These are phyloP conservation scores for Bryoglossum gracile DNA, from an alignment of 495 filamentous ascomycete genomes.

Conservation along the genomic window DNA sequence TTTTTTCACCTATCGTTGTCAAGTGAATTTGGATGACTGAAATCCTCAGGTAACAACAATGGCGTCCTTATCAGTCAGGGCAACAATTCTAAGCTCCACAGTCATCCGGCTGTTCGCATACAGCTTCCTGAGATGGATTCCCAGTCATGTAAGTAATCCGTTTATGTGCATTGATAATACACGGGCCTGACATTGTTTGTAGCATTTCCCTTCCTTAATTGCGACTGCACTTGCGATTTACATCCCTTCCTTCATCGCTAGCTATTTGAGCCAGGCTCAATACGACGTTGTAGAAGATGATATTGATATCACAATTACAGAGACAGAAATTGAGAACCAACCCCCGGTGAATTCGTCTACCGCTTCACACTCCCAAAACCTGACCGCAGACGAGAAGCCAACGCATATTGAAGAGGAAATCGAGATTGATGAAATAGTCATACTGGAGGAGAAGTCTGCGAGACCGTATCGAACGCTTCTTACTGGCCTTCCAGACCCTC, in stretches of 20 bases:
- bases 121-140: slow-evolving; percentile 85
- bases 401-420: slow-evolving; percentile 38
- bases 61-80: slow-evolving; percentile 20
- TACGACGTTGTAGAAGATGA: slow-evolving; percentile 54
- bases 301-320: slow-evolving; percentile 51
- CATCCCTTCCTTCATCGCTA: slow-evolving; percentile 55
- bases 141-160: slow-evolving; percentile 23
- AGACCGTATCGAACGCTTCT: slow-evolving; percentile 55
- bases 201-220: slow-evolving; percentile 58
- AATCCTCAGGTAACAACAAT: slow-evolving; percentile 5
- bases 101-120: slow-evolving; percentile 54
- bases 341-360: slow-evolving; percentile 15
- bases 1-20: background rate
- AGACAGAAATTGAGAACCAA: slow-evolving; percentile 34
- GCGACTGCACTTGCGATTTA: slow-evolving; percentile 69
- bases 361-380: slow-evolving; percentile 27
- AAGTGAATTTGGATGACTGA: background rate
- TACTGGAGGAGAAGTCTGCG: slow-evolving; percentile 32
- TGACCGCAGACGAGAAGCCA: slow-evolving; percentile 24
- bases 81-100: slow-evolving; percentile 44
- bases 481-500: slow-evolving; percentile 67
- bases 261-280: slow-evolving; percentile 47
- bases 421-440: slow-evolving; percentile 43
- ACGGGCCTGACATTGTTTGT: background rate
- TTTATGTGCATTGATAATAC: background rate